Conservation (phyloP, 805 yeast genomes). For the Candida awuae region DNA sequence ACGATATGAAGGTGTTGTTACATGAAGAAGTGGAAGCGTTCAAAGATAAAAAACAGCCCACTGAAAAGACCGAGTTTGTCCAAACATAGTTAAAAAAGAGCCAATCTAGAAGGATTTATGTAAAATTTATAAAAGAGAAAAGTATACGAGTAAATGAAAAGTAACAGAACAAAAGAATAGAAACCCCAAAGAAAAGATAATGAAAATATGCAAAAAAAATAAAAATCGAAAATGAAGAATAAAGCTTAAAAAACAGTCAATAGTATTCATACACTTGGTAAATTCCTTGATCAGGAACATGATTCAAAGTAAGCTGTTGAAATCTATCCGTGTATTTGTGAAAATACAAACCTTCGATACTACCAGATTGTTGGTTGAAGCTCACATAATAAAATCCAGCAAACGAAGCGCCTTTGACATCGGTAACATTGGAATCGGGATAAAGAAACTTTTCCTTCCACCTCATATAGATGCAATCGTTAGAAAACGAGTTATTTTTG, state of each 20-base stretch:
- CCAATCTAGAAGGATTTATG: too few relatives aligned
- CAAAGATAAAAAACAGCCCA: conserved; percentile 26
- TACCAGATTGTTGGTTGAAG: conserved; percentile 68
- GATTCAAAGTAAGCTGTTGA: conserved; percentile 64
- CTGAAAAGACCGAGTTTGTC: too few relatives aligned
- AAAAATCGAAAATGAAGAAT: neutral
- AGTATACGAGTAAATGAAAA: too few relatives aligned
- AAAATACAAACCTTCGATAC: conserved; percentile 73
- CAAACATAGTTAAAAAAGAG: too few relatives aligned
- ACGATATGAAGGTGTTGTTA: conserved; percentile 40
- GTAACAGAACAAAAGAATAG: too few relatives aligned
- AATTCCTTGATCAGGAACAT: conserved; percentile 43
- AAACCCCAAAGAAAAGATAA: neutral
- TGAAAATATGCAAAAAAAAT: neutral
- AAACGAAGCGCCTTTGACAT: conserved; percentile 67
- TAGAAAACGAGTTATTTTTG: conserved; percentile 21
- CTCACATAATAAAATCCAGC: conserved; percentile 90
- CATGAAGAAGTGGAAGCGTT: conserved; percentile 47
- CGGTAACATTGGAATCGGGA: conserved; percentile 65
- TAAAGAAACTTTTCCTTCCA: conserved; percentile 90
- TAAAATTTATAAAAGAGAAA: too few relatives aligned
- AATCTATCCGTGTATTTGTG: conserved; percentile 71
- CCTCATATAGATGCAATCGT: conserved; percentile 69
- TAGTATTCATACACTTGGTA: conserved; percentile 26
- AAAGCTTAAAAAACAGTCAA: conserved; percentile 6